Conservation (phyloP, 2,329 filamentous ascomycete genomes). For the Neonectria magnoliae region DNA sequence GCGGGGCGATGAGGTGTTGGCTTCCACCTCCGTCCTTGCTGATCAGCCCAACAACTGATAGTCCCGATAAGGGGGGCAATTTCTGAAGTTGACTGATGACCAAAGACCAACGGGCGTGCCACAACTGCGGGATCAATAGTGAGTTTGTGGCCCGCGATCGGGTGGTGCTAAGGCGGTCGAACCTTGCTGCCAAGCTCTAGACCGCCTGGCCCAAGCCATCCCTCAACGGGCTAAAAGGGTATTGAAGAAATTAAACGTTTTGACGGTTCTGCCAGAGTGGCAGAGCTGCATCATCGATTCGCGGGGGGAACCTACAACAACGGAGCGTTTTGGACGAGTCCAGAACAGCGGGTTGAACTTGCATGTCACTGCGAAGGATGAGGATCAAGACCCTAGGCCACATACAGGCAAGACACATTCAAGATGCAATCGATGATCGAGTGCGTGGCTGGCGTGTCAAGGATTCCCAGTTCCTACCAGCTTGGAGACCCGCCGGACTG, state of each 20-base stretch:
- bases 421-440: constrained; percentile 5
- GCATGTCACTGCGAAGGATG: background rate
- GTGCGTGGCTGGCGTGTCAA: constrained; percentile 19
- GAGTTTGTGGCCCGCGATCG: constrained; percentile 25
- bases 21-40: background rate
- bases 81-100: background rate
- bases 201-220: constrained; percentile 34
- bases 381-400: constrained; percentile 9
- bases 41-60: background rate
- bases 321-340: background rate
- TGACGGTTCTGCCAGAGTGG: background rate
- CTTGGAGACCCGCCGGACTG: constrained; percentile 30
- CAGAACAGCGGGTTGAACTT: background rate
- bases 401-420: constrained; percentile 5
- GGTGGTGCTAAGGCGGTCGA: constrained; percentile 25
- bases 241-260: constrained; percentile 26
- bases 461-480: constrained; percentile 16
- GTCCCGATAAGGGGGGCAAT: constrained; percentile 1
- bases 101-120: constrained; percentile 15
- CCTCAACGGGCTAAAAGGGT: constrained; percentile 22
- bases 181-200: constrained; percentile 20
- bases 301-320: background rate
- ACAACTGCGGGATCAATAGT: constrained; percentile 26
- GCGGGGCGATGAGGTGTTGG: constrained; percentile 23
- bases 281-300: background rate